Evolutionary conservation across 768 basidiomycete genomes (phyloP).

Genomic region (Ephemerocybe angulata): DNA sequence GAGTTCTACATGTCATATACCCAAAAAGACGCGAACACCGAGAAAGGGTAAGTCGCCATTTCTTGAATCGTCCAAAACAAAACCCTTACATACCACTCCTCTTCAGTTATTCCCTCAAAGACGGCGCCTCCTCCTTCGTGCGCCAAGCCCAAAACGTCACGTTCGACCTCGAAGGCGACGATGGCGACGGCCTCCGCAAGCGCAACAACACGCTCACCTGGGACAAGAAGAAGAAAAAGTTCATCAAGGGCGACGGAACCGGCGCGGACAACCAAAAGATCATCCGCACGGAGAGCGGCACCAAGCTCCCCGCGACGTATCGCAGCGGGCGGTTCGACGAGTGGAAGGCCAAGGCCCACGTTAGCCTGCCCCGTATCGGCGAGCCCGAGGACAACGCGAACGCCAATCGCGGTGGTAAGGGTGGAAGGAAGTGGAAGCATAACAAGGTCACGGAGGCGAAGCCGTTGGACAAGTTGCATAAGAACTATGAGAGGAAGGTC

Average conservation of each 20-base stretch:
- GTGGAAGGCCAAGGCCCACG: conserved; percentile 80
- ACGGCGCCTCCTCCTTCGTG: conserved; percentile 83
- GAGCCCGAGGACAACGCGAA: conserved; percentile 66
- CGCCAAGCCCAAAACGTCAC: conserved; percentile 77
- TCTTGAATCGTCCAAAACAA: neutral
- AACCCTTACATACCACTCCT: conserved; percentile 1
- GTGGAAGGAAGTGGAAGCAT: conserved; percentile 71
- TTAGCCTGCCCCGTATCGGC: conserved; percentile 76
- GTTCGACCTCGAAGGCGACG: conserved; percentile 83
- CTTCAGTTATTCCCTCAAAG: conserved; percentile 78
- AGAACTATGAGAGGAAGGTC: conserved; percentile 70
- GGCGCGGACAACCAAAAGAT: conserved; percentile 94
- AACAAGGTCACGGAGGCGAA: conserved; percentile 61
- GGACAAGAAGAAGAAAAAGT: conserved; percentile 97
- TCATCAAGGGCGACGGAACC: conserved; percentile 77
- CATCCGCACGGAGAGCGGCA: conserved; percentile 89
- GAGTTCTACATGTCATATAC: conserved; percentile 92
- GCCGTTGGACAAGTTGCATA: conserved; percentile 70
- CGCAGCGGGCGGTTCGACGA: conserved; percentile 93
- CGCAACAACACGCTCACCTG: conserved; percentile 71
- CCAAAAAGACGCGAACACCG: conserved; percentile 80
- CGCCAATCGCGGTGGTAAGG: conserved; percentile 14
- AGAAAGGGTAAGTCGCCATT: conserved; percentile 72
- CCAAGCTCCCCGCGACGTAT: conserved; percentile 86
- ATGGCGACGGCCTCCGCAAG: conserved; percentile 45